Percentiles rank a stretch among this genome's conserved stretches.
phyloP scores from a whole-genome alignment of 306 rosid species.

The Castanospermum australe region DNA sequence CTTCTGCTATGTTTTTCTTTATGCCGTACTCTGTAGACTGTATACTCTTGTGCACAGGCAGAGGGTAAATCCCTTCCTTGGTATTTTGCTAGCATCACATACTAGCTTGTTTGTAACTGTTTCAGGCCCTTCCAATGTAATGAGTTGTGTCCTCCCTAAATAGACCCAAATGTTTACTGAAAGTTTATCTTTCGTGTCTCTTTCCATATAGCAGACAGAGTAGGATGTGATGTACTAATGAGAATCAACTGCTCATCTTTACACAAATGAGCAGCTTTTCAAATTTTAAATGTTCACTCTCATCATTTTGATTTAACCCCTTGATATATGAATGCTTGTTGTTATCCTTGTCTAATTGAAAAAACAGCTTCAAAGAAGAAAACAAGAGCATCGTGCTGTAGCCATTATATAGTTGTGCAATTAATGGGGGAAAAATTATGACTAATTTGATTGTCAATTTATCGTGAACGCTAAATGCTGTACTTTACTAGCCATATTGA shows the following conservation, averaged over 20 bases:
- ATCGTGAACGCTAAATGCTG: constrained; percentile 12
- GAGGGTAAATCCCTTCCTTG: not conserved
- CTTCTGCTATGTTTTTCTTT: not conserved
- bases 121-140: not conserved
- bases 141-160: not conserved
- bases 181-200: not conserved
- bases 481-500: constrained; percentile 24
- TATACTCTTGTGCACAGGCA: not conserved
- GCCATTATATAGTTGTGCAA: not conserved
- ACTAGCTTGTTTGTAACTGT: not conserved
- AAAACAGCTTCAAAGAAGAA: not conserved
- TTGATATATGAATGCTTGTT: not conserved
- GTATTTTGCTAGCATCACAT: not conserved
- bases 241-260: too few relatives aligned
- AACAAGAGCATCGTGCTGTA: not conserved
- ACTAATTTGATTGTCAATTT: not conserved
- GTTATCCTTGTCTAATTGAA: too few relatives aligned
- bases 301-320: not conserved
- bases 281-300: not conserved
- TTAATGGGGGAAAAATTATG: not conserved
- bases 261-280: not conserved
- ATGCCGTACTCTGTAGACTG: not conserved
- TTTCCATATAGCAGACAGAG: not conserved
- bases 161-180: not conserved
- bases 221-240: not conserved